These are phyloP conservation scores for Botrytis hyacinthi DNA, from an alignment of 2,329 filamentous ascomycete genomes.

Conservation along the genomic window DNA sequence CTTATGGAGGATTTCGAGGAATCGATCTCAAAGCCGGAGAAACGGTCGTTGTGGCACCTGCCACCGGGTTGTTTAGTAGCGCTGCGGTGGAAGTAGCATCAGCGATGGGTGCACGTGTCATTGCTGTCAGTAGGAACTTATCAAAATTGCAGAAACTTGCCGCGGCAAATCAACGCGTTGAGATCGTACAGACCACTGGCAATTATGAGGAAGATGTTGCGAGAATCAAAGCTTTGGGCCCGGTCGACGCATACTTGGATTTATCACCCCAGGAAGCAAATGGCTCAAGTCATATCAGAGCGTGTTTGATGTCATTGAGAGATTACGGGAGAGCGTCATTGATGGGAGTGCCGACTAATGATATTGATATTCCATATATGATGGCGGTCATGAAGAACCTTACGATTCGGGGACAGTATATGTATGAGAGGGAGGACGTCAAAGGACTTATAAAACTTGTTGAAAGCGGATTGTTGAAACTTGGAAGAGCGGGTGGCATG, in stretches of 20 bases:
- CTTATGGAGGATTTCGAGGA: conserved; percentile 47
- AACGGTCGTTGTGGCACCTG: conserved; percentile 47
- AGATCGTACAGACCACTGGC: conserved; percentile 45
- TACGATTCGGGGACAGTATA: conserved; percentile 44
- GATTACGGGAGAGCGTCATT: conserved; percentile 39
- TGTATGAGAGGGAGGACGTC: conserved; percentile 47
- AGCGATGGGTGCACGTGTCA: conserved; percentile 49
- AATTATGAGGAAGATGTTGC: conserved; percentile 36
- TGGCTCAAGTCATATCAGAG: conserved; percentile 44
- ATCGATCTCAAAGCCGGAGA: conserved; percentile 46
- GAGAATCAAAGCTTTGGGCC: conserved; percentile 35
- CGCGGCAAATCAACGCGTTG: conserved; percentile 36
- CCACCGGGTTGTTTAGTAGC: conserved; percentile 47
- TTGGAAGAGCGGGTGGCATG: conserved; percentile 16
- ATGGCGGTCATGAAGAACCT: conserved; percentile 40
- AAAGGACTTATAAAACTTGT: conserved; percentile 44
- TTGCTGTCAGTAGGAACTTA: conserved; percentile 50
- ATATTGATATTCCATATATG: conserved; percentile 36
- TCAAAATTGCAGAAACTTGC: conserved; percentile 41
- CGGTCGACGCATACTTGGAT: conserved; percentile 46
- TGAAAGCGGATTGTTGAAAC: conserved; percentile 33
- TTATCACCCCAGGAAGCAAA: conserved; percentile 44
- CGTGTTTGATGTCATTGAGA: conserved; percentile 36
- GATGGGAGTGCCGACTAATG: conserved; percentile 37
- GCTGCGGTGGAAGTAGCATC: conserved; percentile 46